phyloP scores from a whole-genome alignment of 2,329 filamentous ascomycete genomes.

The Diaporthe nobilis region DNA sequence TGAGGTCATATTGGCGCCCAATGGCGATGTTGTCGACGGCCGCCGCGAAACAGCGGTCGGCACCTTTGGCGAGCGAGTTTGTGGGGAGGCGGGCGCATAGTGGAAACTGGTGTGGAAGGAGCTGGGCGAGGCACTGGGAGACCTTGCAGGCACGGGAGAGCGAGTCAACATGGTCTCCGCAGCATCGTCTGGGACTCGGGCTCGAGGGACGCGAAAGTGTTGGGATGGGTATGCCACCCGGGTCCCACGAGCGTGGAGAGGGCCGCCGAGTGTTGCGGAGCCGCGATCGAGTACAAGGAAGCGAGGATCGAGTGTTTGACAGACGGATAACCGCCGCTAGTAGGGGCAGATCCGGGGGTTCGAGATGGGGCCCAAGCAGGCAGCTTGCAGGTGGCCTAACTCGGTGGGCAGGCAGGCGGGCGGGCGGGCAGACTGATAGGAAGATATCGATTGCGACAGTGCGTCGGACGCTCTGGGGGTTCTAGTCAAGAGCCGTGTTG shows the following conservation, averaged over 20 bases:
- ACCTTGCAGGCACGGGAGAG: conserved; percentile 65
- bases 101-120: conserved; percentile 57
- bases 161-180: conserved; percentile 72
- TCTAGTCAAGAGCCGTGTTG: conserved; percentile 11
- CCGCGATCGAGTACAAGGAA: conserved; percentile 13
- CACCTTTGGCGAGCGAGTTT: conserved; percentile 58
- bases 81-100: conserved; percentile 63
- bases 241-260: conserved; percentile 34
- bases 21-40: conserved; percentile 55
- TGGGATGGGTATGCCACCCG: conserved; percentile 41
- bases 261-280: conserved; percentile 20
- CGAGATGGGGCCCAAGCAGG: conserved; percentile 17
- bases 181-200: conserved; percentile 53
- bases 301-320: conserved; percentile 2
- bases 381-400: neutral
- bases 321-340: conserved; percentile 20
- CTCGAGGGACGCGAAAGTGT: conserved; percentile 47
- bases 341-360: conserved; percentile 29
- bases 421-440: neutral
- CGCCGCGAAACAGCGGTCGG: conserved; percentile 58
- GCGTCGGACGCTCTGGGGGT: neutral
- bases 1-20: conserved; percentile 49
- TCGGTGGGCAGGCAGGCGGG: neutral
- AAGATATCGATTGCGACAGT: conserved; percentile 7
- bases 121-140: conserved; percentile 67